Conservation (phyloP, 306 rosid genomes). For the Cucurbita pepo region DNA sequence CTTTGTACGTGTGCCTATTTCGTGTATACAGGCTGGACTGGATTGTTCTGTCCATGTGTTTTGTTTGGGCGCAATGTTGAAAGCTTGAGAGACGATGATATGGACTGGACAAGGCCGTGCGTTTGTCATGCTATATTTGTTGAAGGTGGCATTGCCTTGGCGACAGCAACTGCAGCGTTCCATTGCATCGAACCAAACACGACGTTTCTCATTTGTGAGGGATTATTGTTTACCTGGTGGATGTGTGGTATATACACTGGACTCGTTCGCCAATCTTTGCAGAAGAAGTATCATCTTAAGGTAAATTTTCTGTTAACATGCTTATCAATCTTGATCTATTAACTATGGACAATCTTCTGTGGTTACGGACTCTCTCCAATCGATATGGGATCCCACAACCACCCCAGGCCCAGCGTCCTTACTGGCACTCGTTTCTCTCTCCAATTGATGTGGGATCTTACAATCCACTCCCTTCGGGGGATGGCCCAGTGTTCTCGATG, state of each 20-base stretch:
- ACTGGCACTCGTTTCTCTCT: too few species aligned
- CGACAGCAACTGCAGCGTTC: slow-evolving; percentile 49
- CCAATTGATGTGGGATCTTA: too few species aligned
- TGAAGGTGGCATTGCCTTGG: slow-evolving; percentile 89
- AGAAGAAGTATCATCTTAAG: slow-evolving; percentile 87
- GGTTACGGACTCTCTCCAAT: not conserved
- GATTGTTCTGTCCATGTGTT: slow-evolving; percentile 87
- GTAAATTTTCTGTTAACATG: slow-evolving; percentile 17
- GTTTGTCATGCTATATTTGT: slow-evolving; percentile 78
- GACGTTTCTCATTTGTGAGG: slow-evolving; percentile 61
- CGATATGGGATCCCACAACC: too few species aligned
- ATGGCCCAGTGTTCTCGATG: too few species aligned
- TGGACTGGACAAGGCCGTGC: slow-evolving; percentile 72
- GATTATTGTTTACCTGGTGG: slow-evolving; percentile 92
- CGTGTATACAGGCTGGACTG: slow-evolving; percentile 52
- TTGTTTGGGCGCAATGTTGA: slow-evolving; percentile 81
- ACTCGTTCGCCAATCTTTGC: slow-evolving; percentile 71
- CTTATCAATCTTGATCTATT: not conserved
- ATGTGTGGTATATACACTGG: slow-evolving; percentile 93
- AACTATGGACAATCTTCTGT: not conserved
- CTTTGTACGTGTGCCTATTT: not conserved
- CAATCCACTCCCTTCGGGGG: too few species aligned
- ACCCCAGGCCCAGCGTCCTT: too few species aligned
- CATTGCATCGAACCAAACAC: slow-evolving; percentile 55
- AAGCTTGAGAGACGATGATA: slow-evolving; percentile 56